Base-by-base conservation (phyloP, 805 yeast species). In the Candida palmyrensis region DNA sequence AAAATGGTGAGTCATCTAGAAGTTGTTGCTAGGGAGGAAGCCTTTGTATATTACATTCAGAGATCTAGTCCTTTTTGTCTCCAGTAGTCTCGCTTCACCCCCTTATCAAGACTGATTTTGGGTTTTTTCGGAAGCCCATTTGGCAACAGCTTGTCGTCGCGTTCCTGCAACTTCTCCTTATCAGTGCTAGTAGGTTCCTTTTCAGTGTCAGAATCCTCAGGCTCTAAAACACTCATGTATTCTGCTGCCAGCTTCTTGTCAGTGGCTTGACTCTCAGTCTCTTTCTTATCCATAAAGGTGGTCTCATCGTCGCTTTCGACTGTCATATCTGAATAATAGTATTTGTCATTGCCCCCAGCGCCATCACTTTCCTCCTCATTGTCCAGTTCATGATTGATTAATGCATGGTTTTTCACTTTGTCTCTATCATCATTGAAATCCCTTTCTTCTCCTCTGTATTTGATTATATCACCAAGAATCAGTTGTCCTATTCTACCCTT, bases 391-490 rank as follows among this genome's bases (percentile, higher is more conserved):
- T 60, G 63, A 21, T 46, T 43, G 6, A 64, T 54, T 37, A 48
- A 55, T 2, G 90, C 89, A 38, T 75, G 73, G 53, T 83, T 83
- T 3, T 61, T 53, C 3, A 82, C 84, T 38, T 71, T 57, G 25
- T 58, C 61, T 54, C 94, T 69, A 38, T 83, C 90, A 56, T 84
- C 92, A 32, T 73, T 76, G 51, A 84, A 84, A 50, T 82, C 87
- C 53, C 95, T 66, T 44, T 72, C 77, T 42, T 75, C 76, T 6
- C 95, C 95, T 38, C 71, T 75, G 50, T 77, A 81, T 47, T 76
- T 79, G 39, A 86, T 82, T 11, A 85, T 81, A 41, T 82, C 84
- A 2, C 95, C 95, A 35, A 87, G 59, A 5, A 87, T 79, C 44
- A 86, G 81, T 55, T 74, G 75, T 0, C 87, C 89, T 5, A 77